phyloP scores from a whole-genome alignment of 2,329 filamentous ascomycete genomes.

The Elsinoe ampelina region DNA sequence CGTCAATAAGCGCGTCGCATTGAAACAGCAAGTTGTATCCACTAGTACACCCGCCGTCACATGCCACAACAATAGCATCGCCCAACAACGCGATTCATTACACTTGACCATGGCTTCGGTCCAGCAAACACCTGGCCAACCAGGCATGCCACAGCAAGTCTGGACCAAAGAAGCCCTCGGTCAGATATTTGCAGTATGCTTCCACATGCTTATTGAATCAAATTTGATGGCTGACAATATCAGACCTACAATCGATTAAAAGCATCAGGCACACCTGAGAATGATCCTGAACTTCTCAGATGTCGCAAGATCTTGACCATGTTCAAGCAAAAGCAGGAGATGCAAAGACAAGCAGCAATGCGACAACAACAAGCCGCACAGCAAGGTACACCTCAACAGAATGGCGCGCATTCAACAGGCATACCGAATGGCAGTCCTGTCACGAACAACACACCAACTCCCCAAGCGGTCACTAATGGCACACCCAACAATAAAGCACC shows the following conservation, averaged over 20 bases:
- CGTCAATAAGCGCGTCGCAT: slow-evolving; percentile 5
- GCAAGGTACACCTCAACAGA: slow-evolving; percentile 41
- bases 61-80: not conserved
- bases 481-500: slow-evolving; percentile 17
- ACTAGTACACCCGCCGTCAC: not conserved
- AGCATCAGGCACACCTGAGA: slow-evolving; percentile 66
- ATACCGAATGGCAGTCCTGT: slow-evolving; percentile 42
- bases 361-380: slow-evolving; percentile 40
- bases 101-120: slow-evolving; percentile 12
- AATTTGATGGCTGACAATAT: slow-evolving; percentile 1
- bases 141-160: slow-evolving; percentile 5
- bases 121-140: slow-evolving; percentile 7
- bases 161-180: slow-evolving; percentile 8
- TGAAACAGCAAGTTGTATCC: not conserved
- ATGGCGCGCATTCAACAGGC: slow-evolving; percentile 33
- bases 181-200: slow-evolving; percentile 7
- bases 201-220: slow-evolving; percentile 7
- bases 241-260: slow-evolving; percentile 90
- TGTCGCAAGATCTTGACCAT: slow-evolving; percentile 59
- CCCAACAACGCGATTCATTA: not conserved
- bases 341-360: slow-evolving; percentile 33
- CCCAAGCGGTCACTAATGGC: slow-evolving; percentile 24
- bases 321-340: slow-evolving; percentile 43
- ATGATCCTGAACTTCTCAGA: slow-evolving; percentile 82
- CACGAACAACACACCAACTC: slow-evolving; percentile 27